Base-by-base conservation (phyloP, 306 rosid genomes). In the Ammopiptanthus mongolicus region DNA sequence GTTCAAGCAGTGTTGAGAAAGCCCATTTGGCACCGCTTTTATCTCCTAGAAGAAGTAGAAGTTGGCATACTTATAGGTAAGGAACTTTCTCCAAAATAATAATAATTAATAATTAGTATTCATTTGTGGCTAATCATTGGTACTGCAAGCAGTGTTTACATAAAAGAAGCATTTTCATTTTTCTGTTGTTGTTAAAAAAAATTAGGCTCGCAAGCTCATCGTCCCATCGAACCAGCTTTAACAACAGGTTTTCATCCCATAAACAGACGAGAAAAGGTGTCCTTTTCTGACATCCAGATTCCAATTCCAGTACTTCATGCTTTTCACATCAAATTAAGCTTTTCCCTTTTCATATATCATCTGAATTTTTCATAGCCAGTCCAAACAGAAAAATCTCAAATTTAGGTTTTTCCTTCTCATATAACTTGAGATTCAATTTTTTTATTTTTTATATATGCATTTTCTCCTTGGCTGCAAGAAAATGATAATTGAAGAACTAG, bases 261-360 rank as follows among this genome's bases (percentile, higher is more conserved):
- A 12, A 78, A 34, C 33, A 56, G 33, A 13, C 58, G 10, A 12
- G 25, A 75, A 71, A 3, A 5, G 51, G 18, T 25, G 25, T 21
- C 3, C 22, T 33, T 69, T 70, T 55, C 8, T 34, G 13, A 62
- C 36, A 5, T 47, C 78, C 81, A 81, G 73, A 78, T 74, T 76
- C 77, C 53, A 66, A 14, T 76, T 85, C 19, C 89, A 79, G 89
- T 86, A 75, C 19, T 77, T 36, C 57, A 41, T 28, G 52, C 34
- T 60, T 70, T 74, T 58, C 11, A 8, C 34, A 57, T 71, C 68
- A 79, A 83, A 71, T 75, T 34, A 39, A 51, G 25, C 66, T 73
- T 81, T 65, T 55, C 6, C 31, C 37, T 71, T 36, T 51, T 46
- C 41, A 12, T 22, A 13, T 68, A 13, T 47, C 50, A 9, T 69